These are phyloP conservation scores for Pestalotiopsis sp. DNA, from an alignment of 2,329 filamentous ascomycete genomes.

Conservation along the genomic window DNA sequence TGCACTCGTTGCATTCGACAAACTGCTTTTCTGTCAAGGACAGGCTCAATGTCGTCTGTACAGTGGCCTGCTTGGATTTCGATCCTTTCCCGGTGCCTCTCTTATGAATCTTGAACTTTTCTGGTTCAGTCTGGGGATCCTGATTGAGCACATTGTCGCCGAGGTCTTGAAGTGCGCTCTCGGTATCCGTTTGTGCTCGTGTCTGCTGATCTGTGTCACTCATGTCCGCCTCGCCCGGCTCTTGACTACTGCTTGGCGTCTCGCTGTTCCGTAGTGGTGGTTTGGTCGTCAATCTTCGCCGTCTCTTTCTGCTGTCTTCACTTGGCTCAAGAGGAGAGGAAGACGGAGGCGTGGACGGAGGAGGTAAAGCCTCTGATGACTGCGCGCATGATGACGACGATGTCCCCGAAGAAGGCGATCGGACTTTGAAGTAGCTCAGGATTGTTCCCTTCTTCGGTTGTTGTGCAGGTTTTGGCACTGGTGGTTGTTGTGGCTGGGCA, in stretches of 20 bases:
- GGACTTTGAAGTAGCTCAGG: conserved; percentile 30
- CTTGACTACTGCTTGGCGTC: conserved; percentile 12
- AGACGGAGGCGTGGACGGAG: conserved; percentile 32
- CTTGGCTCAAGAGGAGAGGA: conserved; percentile 23
- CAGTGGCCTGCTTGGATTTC: conserved; percentile 25
- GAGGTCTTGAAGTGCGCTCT: conserved; percentile 3
- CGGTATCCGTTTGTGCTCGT: not conserved
- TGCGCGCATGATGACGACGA: conserved; percentile 17
- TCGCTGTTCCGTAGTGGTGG: conserved; percentile 13
- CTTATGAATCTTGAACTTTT: not conserved
- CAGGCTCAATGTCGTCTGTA: conserved; percentile 45
- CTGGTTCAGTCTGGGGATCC: conserved; percentile 8
- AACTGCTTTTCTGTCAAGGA: conserved; percentile 37
- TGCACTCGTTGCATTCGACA: conserved; percentile 43
- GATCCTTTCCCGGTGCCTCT: not conserved
- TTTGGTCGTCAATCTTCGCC: conserved; percentile 34
- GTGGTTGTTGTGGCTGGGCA: not conserved
- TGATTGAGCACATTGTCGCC: conserved; percentile 15
- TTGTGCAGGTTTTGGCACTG: conserved; percentile 13
- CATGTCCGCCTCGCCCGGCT: not conserved
- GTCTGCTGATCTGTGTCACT: not conserved
- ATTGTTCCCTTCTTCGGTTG: conserved; percentile 28
- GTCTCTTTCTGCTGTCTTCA: conserved; percentile 23
- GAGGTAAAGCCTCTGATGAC: conserved; percentile 16
- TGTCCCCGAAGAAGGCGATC: conserved; percentile 18